Evolutionary conservation across 495 filamentous ascomycete genomes (phyloP).

Genomic region (Ramalina peruviana): DNA sequence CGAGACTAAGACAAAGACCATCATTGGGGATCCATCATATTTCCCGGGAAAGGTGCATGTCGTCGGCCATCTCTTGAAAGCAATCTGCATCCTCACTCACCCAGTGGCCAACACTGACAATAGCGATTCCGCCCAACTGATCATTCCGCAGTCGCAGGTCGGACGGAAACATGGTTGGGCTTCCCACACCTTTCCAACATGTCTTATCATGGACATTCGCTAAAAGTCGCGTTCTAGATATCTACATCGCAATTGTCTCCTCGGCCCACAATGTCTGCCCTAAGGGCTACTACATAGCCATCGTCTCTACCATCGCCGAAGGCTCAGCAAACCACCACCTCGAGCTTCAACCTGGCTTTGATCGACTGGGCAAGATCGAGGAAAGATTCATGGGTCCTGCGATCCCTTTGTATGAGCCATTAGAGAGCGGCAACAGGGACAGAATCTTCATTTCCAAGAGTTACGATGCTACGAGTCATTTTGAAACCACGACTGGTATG

Average conservation of each 20-base stretch:
- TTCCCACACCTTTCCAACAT: not conserved
- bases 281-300: conserved; percentile 97
- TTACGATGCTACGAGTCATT: conserved; percentile 95
- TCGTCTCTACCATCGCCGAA: conserved; percentile 95
- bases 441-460: conserved; percentile 96
- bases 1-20: conserved; percentile 88
- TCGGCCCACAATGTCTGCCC: conserved; percentile 96
- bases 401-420: conserved; percentile 84
- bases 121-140: conserved; percentile 84
- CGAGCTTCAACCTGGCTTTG: conserved; percentile 86
- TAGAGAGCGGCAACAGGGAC: conserved; percentile 74
- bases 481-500: conserved; percentile 73
- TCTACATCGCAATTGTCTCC: conserved; percentile 95
- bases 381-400: conserved; percentile 93
- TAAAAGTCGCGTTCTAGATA: conserved; percentile 45
- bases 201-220: not conserved
- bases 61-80: conserved; percentile 79
- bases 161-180: conserved; percentile 78
- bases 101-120: conserved; percentile 79
- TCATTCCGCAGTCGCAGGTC: conserved; percentile 94
- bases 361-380: conserved; percentile 84
- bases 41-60: conserved; percentile 81
- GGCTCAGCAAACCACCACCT: conserved; percentile 81
- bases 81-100: conserved; percentile 95
- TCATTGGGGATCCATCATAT: conserved; percentile 92